Conservation (phyloP, 2,329 filamentous ascomycete species). For the Hirsutella minnesotensis region DNA sequence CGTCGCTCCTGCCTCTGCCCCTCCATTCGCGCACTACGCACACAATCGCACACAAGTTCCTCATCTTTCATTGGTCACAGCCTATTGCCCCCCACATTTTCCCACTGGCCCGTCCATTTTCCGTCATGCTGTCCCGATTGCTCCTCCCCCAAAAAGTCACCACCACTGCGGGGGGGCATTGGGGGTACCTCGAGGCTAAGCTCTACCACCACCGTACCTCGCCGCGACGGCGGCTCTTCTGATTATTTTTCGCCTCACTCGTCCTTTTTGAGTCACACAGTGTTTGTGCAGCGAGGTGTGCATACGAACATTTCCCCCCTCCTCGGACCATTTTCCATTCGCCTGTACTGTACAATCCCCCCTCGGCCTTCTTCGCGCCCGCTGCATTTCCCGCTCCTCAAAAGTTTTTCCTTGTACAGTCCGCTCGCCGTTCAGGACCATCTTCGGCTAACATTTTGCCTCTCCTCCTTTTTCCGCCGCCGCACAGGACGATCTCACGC, state of each 20-base stretch:
- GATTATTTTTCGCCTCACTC: background rate
- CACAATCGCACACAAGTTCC: too few species aligned
- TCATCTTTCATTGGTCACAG: background rate
- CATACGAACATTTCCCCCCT: slow-evolving; percentile 4
- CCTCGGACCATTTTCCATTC: background rate
- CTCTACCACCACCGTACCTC: background rate
- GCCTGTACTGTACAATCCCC: too few species aligned
- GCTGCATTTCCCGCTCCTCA: background rate
- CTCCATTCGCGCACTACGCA: too few species aligned
- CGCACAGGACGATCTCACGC: slow-evolving; percentile 15
- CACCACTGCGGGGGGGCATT: too few species aligned
- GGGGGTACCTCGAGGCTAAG: background rate
- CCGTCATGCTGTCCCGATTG: background rate
- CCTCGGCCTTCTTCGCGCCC: too few species aligned
- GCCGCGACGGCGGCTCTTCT: background rate
- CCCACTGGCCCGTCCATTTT: background rate
- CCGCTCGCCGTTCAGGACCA: background rate
- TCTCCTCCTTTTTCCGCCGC: slow-evolving; percentile 10
- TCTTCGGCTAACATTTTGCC: background rate
- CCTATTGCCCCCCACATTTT: background rate
- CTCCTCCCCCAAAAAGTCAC: too few species aligned
- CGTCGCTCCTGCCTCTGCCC: too few species aligned
- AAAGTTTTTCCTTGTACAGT: background rate
- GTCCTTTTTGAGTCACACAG: background rate
- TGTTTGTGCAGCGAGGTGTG: background rate